Base-by-base conservation (phyloP, 1,284 basidiomycete species). In the Sanguinoderma infundibulare region DNA sequence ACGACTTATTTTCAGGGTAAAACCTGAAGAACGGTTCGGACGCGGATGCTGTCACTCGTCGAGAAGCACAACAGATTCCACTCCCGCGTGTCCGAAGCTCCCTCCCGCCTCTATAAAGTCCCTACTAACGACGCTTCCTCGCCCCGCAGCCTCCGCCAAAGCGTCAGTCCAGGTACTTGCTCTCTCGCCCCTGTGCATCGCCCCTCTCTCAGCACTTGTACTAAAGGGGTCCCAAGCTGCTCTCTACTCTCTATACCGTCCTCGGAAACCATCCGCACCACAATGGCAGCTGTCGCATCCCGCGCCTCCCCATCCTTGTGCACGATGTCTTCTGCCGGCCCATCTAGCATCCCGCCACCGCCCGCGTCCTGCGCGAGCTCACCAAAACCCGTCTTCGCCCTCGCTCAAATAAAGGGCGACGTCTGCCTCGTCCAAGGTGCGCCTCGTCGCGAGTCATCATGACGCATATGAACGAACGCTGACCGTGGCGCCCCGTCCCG, bases 391-490 rank as follows among this genome's bases (percentile, higher is more conserved):
- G 57, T 62, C 24, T 78, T 78, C 53, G 77, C 76, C 36, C 70
- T 78, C 54, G 77, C 75, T 26, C 71, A 70, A 51, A 70, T 78
- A 6, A 68, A 75, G 30, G 74, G 70, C 46, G 67, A 71, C 53
- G 67, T 77, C 55, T 77, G 73, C 53, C 74, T 78, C 38, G 74
- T 78, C n/a, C 77, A 78, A 70, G 63, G 77, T 78, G 60, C 53
- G 74, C 30, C 20, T n/a, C 36, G 24, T 30, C 42, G 28, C 35
- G 34, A 20, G 22, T 26, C 17, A 15, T 15, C 32, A 51, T 50
- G 59, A 56, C 47, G 53, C 53, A 55, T 39, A 0, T 15, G 46
- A 49, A 28, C n/a, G 8, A 28, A 20, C 32, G 22, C 59, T 61
- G 47, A 60, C 61, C 30, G 14, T 30, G 36, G 53, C 39, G 52